phyloP scores from a whole-genome alignment of 345 rosid genomes.

The Laguncularia racemosa region DNA sequence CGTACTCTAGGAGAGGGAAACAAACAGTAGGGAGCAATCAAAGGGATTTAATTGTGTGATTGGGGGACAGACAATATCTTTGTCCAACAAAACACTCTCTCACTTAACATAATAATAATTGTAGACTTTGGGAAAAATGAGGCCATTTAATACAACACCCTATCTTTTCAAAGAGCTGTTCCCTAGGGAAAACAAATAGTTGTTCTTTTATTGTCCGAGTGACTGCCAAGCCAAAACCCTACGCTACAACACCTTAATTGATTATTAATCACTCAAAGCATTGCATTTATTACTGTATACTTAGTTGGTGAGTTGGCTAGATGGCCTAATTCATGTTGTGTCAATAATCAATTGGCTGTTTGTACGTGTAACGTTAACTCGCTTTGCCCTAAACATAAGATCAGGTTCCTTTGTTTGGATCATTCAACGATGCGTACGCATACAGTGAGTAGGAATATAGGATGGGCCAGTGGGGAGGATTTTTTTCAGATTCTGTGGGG shows the following conservation, averaged over 20 bases:
- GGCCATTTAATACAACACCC: background rate
- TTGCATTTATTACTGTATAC: too few relatives aligned
- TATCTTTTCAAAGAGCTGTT: constrained; percentile 14
- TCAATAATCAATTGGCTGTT: too few relatives aligned
- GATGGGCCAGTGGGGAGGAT: too few relatives aligned
- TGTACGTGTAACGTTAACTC: too few relatives aligned
- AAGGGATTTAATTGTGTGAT: background rate
- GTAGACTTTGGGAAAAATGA: background rate
- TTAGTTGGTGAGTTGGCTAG: too few relatives aligned
- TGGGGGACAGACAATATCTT: constrained; percentile 11
- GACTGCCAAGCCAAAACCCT: background rate
- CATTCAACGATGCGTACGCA: too few relatives aligned
- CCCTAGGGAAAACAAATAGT: constrained; percentile 11
- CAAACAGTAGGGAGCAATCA: background rate
- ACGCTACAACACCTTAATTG: background rate
- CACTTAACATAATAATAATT: background rate
- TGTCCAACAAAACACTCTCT: constrained; percentile 3
- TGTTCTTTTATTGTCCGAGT: constrained; percentile 1
- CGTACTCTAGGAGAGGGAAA: background rate
- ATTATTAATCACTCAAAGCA: background rate
- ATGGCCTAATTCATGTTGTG: too few relatives aligned
- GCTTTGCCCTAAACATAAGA: too few relatives aligned
- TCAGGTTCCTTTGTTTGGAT: too few relatives aligned
- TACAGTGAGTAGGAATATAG: too few relatives aligned
- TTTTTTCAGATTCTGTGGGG: too few relatives aligned